Evolutionary conservation across 345 rosid species (phyloP), one percentile per base, ranked within the genome.

Genomic region (Reutealis trisperma): DNA sequence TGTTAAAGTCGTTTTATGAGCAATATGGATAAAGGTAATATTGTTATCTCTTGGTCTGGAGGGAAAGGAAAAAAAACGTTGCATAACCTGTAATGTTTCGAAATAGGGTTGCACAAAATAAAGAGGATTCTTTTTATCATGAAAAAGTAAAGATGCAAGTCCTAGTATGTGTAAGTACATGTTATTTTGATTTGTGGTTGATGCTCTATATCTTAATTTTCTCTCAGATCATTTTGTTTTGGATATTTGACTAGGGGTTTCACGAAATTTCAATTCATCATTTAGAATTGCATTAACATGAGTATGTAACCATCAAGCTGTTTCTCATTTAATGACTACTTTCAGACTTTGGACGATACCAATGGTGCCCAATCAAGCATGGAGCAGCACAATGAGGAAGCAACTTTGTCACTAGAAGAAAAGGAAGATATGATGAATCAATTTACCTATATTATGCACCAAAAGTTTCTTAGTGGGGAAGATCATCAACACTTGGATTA

Each of bases 401-500:
- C 76, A 75, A 75, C 82, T 55, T 30, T 86, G 49, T 86, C 98
- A 2, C 72, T 75, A 2, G 95, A 84, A 75, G 98, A 93, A 57
- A 87, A 86, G 89, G 89, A 84, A 84, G 97, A 96, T 34, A 80
- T 87, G 92, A 87, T 96, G 93, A 94, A 92, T 73, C 97, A 90
- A 37, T 92, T 93, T 79, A 91, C 90, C 25, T 80, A 83, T 77
- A 78, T 92, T 42, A 93, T 92, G 98, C 94, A 95, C 66, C 99
- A 90, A 77, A 95, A 93, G 86, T 93, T 96, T 80, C 88, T 96
- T 19, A 80, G 91, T 0, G 98, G 99, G 9, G 97, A 96, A 91
- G 99, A 96, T 83, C 83, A 85, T 79, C 84, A 84, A 81, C 92
- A 92, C 82, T 81, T 92, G 49, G 99, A 96, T 87, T 96, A 92